phyloP scores from a whole-genome alignment of 129 eudicot species.

The Flaveria robusta region DNA sequence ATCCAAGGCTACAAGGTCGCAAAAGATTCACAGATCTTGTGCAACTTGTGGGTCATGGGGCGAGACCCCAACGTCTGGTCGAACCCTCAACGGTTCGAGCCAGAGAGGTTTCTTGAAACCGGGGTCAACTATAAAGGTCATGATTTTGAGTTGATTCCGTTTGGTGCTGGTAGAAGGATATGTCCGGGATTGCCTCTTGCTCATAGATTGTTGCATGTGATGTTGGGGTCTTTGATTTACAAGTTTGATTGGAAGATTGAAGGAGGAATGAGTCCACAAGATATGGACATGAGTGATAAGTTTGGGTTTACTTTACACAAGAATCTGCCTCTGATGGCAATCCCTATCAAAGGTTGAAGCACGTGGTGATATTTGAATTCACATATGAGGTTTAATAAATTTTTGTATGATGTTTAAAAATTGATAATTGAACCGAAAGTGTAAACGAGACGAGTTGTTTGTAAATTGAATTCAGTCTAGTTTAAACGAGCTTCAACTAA shows the following conservation, averaged over 20 bases:
- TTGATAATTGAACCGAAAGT: background rate
- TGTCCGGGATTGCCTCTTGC: constrained; percentile 27
- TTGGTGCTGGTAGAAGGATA: constrained; percentile 53
- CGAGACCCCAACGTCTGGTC: constrained; percentile 35
- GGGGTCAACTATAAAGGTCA: constrained; percentile 40
- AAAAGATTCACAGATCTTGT: constrained; percentile 40
- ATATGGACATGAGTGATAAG: constrained; percentile 51
- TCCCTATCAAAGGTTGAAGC: constrained; percentile 26
- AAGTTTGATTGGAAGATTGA: constrained; percentile 47
- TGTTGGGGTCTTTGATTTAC: constrained; percentile 46
- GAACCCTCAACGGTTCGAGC: constrained; percentile 39
- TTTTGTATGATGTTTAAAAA: too few species aligned
- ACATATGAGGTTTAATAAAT: too few species aligned
- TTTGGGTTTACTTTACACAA: constrained; percentile 52
- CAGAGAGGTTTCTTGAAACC: constrained; percentile 46
- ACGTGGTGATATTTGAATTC: constrained; percentile 7
- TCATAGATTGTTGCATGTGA: constrained; percentile 35
- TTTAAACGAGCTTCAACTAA: too few species aligned
- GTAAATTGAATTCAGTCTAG: too few species aligned
- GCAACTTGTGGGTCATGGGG: constrained; percentile 57
- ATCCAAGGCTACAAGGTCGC: constrained; percentile 44
- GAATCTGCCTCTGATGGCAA: constrained; percentile 35
- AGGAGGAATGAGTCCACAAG: constrained; percentile 22
- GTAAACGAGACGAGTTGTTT: background rate
- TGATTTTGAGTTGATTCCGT: constrained; percentile 48